Evolutionary conservation across 768 basidiomycete genomes (phyloP).

Genomic region (Russula earlei): DNA sequence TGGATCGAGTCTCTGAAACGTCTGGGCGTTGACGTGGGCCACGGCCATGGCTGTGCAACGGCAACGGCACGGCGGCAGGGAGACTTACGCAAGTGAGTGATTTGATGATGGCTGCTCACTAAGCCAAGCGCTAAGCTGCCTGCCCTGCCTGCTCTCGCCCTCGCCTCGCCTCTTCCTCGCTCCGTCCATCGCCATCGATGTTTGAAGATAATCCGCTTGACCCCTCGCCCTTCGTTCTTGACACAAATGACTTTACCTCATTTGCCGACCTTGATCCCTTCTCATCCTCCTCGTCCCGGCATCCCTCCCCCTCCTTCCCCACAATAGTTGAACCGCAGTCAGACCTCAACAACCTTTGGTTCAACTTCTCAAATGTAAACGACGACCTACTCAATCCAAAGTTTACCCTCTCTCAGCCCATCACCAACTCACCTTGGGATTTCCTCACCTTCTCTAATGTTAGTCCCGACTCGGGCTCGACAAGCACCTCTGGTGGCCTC

Average conservation of each 20-base stretch:
- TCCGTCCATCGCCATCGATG: neutral
- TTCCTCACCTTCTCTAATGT: conserved; percentile 31
- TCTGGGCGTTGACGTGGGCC: conserved; percentile 29
- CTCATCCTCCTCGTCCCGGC: neutral
- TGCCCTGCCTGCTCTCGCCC: neutral
- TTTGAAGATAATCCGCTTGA: conserved; percentile 18
- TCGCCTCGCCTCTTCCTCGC: neutral
- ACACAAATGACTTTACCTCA: neutral
- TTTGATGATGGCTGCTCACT: neutral
- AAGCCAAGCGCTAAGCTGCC: neutral
- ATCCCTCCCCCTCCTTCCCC: neutral
- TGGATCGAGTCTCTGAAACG: conserved; percentile 87
- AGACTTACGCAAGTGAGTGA: neutral
- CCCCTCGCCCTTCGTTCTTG: conserved; percentile 12
- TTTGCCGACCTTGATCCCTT: conserved; percentile 3
- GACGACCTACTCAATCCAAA: conserved; percentile 26
- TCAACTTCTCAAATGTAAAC: conserved; percentile 24
- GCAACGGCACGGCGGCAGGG: neutral
- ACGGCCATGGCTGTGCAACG: neutral
- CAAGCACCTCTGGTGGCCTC: conserved; percentile 15
- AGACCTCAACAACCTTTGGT: conserved; percentile 15
- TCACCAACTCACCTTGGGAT: conserved; percentile 27
- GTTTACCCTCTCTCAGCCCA: conserved; percentile 21
- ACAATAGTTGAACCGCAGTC: conserved; percentile 4
- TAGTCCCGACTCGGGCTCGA: conserved; percentile 23